phyloP scores from a whole-genome alignment of 805 yeast genomes.

The Scheffersomyces coipomensis region DNA sequence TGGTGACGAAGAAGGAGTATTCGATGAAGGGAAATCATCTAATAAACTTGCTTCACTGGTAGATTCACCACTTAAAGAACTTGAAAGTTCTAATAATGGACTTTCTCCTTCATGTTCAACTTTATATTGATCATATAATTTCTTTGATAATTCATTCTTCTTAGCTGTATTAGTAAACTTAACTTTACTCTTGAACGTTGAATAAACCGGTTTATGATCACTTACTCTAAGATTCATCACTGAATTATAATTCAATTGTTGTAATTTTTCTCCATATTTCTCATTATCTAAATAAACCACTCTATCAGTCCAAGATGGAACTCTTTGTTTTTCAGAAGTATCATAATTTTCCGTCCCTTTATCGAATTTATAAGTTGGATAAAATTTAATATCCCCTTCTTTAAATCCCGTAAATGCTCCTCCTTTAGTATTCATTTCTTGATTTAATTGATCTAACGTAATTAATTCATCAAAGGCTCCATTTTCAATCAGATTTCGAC shows the following conservation, averaged over 20 bases:
- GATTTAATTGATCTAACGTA: slow-evolving; percentile 73
- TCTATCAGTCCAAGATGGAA: slow-evolving; percentile 98
- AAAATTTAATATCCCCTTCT: slow-evolving; percentile 76
- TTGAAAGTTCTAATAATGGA: slow-evolving; percentile 4
- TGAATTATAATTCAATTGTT: slow-evolving; percentile 68
- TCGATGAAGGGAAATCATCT: slow-evolving; percentile 5
- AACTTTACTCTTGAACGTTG: slow-evolving; percentile 67
- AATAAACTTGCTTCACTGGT: slow-evolving; percentile 1
- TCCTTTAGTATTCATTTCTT: slow-evolving; percentile 66
- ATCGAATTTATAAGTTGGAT: slow-evolving; percentile 94
- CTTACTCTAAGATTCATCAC: slow-evolving; percentile 61
- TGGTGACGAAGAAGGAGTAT: slow-evolving; percentile 8
- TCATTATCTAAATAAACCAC: slow-evolving; percentile 50
- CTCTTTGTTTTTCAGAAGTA: slow-evolving; percentile 85
- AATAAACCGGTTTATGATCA: slow-evolving; percentile 93
- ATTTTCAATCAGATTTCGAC: slow-evolving; percentile 48
- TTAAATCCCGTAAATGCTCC: slow-evolving; percentile 78
- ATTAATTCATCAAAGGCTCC: slow-evolving; percentile 52
- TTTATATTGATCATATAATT: slow-evolving; percentile 28
- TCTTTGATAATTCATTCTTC: slow-evolving; percentile 23
- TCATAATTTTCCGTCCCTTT: slow-evolving; percentile 82
- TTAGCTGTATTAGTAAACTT: slow-evolving; percentile 56
- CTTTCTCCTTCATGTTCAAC: slow-evolving; percentile 20
- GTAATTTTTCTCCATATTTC: slow-evolving; percentile 22
- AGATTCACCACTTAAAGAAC: slow-evolving; percentile 4